Evolutionary conservation across 2,329 filamentous ascomycete genomes (phyloP).

Genomic region (Cryphonectria parasitica): DNA sequence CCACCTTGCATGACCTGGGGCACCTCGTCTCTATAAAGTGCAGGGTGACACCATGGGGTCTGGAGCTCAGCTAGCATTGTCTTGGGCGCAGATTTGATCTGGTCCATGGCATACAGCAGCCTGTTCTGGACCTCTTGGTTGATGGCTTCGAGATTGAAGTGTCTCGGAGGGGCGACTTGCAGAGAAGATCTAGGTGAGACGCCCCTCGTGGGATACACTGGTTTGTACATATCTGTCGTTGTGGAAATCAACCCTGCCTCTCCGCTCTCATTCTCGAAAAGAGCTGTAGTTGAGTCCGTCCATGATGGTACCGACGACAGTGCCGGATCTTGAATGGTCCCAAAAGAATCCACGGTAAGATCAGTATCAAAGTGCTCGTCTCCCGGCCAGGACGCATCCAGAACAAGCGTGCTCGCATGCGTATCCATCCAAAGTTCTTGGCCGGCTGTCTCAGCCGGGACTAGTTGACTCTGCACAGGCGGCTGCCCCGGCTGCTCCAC

Average conservation of each 20-base stretch:
- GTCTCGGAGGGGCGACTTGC: not conserved
- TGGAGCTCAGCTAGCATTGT: slow-evolving; percentile 53
- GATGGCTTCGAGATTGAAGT: slow-evolving; percentile 17
- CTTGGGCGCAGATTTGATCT: slow-evolving; percentile 53
- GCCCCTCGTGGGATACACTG: not conserved
- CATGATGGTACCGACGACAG: not conserved
- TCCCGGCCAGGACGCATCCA: not conserved
- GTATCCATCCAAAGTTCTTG: not conserved
- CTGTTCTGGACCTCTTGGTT: slow-evolving; percentile 16
- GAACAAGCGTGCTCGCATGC: not conserved
- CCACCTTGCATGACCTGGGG: slow-evolving; percentile 54
- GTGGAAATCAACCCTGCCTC: too few relatives aligned
- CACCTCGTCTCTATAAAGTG: slow-evolving; percentile 56
- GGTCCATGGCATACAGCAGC: slow-evolving; percentile 44
- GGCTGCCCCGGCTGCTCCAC: not conserved
- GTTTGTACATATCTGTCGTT: not conserved
- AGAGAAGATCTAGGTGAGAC: not conserved
- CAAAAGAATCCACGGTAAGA: not conserved
- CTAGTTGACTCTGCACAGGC: not conserved
- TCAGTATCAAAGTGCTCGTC: not conserved
- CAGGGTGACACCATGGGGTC: slow-evolving; percentile 57
- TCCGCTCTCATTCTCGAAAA: not conserved
- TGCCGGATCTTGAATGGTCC: not conserved
- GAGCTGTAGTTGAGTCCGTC: not conserved
- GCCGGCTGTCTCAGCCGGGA: not conserved